Evolutionary conservation across 108 stramenopile species (phyloP).

Genomic region (Cyclostephanos invisitatus): DNA sequence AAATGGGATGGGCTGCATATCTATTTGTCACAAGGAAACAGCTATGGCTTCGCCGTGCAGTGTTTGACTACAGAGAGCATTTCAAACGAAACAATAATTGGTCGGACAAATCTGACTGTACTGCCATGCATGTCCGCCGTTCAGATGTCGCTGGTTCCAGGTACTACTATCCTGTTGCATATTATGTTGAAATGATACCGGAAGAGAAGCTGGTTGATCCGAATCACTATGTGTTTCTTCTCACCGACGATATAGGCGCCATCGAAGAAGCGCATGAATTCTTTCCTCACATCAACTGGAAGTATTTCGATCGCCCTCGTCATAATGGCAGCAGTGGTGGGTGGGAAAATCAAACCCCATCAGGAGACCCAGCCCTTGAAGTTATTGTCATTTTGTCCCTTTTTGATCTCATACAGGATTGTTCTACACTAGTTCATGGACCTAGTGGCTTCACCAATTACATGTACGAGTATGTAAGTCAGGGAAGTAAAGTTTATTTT

Average conservation of each 20-base stretch:
- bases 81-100: slow-evolving; percentile 11
- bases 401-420: neutral
- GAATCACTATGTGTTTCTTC: slow-evolving; percentile 34
- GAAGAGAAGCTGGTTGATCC: slow-evolving; percentile 11
- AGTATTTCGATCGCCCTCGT: slow-evolving; percentile 26
- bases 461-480: neutral
- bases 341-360: slow-evolving; percentile 38
- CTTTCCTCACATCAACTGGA: slow-evolving; percentile 24
- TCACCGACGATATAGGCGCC: slow-evolving; percentile 38
- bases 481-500: neutral
- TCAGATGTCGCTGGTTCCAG: slow-evolving; percentile 23
- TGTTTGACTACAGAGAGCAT: slow-evolving; percentile 22
- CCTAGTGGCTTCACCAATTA: neutral
- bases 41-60: slow-evolving; percentile 36
- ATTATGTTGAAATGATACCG: slow-evolving; percentile 37
- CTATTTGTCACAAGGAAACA: slow-evolving; percentile 36
- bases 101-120: slow-evolving; percentile 27
- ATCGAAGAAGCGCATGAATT: slow-evolving; percentile 43
- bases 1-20: slow-evolving; percentile 19
- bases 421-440: slow-evolving; percentile 1
- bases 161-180: slow-evolving; percentile 22
- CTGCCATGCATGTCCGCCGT: slow-evolving; percentile 43
- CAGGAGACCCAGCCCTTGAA: slow-evolving; percentile 18
- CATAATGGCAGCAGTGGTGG: slow-evolving; percentile 22
- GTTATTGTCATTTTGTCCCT: neutral